Evolutionary conservation across 2,329 filamentous ascomycete genomes (phyloP), one percentile per base, ranked within the genome.

Genomic region (Aureobasidium sp.): DNA sequence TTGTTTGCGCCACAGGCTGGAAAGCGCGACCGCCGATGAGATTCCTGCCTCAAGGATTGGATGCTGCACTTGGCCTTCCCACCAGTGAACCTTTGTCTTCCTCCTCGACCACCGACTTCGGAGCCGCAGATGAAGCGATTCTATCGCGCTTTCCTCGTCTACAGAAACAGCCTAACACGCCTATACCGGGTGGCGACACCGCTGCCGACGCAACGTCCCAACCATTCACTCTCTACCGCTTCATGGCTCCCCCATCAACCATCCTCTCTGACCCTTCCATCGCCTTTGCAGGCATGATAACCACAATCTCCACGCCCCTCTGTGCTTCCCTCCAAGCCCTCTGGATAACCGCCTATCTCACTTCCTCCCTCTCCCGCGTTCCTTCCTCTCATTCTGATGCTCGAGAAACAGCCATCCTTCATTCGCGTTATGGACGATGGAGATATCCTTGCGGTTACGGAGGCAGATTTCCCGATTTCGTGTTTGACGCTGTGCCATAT

Each of bases 401-500:
- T 12, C 63, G 64, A 12, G 55, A 68, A 25, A 69, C 75, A 36
- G 71, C 86, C 0, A 80, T 86, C 27, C 75, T 91, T 51, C 79
- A 87, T 69, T 85, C 81, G 22, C 83, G 87, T 41, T 93, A 87
- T 70, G 86, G 87, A 5, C 84, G 80, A 65, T 87, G 86, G 82
- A 80, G 89, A 29, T 89, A 88, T 67, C 84, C 87, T 0, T 80
- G 77, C 3, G 88, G 87, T 0, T 86, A 84, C 68, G 87, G 87
- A 1, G 78, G 76, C 42, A 80, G 78, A 69, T 78, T 81, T 63
- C 86, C 86, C 0, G 88, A 90, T 70, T 86, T 91, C 66, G 85
- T 89, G 20, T 92, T 93, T 69, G 90, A 94, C 71, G 82, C 82
- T 0, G 71, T 93, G 60, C 88, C 88, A 4, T 94, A 91, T 69